These are phyloP conservation scores for Kluyveromyces marxianus DNA, from an alignment of 1,139 yeast species.

Conservation along the genomic window DNA sequence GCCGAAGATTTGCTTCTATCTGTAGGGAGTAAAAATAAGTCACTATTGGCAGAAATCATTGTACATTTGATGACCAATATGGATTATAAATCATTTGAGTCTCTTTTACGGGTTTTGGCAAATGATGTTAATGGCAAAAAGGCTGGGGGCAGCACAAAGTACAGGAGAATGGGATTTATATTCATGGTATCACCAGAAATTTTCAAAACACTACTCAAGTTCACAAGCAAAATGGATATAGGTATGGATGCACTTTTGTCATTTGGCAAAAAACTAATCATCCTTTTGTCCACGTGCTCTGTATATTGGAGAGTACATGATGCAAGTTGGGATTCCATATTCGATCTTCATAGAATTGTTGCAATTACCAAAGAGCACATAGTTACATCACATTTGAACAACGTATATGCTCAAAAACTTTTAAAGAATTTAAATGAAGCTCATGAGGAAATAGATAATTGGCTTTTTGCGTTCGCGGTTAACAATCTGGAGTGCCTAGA, in stretches of 20 bases:
- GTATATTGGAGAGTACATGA: neutral
- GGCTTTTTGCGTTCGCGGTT: neutral
- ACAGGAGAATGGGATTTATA: neutral
- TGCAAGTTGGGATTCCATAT: neutral
- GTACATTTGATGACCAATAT: conserved; percentile 19
- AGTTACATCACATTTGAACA: neutral
- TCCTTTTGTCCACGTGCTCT: neutral
- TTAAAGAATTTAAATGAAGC: neutral
- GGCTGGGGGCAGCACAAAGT: neutral
- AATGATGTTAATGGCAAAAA: neutral
- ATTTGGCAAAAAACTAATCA: conserved; percentile 13
- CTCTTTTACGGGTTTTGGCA: conserved; percentile 16
- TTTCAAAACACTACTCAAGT: neutral
- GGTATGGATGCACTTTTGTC: neutral
- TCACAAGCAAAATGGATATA: neutral
- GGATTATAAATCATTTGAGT: conserved; percentile 14
- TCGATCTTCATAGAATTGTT: neutral
- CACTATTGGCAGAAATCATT: conserved; percentile 17
- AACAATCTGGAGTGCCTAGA: neutral
- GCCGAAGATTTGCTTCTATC: neutral
- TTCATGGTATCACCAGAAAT: neutral
- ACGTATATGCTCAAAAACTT: too few relatives aligned
- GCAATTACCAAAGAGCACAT: neutral
- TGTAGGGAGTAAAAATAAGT: neutral
- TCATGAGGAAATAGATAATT: neutral